A percentile compares a stretch with the other conserved stretches of the same genome.
Evolutionary conservation across 2,329 filamentous ascomycete species (phyloP).

Genomic region (Rhynchosporium agropyri): DNA sequence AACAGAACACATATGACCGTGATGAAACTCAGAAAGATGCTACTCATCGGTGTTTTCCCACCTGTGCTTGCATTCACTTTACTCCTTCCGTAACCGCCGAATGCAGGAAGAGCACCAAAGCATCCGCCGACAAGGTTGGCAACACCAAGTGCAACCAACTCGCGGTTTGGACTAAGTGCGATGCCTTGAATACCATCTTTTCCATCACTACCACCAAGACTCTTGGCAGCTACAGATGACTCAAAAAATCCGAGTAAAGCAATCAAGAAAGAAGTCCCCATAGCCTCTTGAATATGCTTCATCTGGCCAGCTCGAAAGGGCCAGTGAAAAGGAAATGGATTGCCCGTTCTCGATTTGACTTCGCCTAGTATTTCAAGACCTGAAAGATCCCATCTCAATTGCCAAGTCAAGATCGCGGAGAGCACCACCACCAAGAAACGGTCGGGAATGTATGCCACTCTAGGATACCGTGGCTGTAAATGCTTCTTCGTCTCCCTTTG

Average conservation of each 20-base stretch:
- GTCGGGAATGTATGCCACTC: constrained; percentile 87
- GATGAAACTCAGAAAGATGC: constrained; percentile 80
- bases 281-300: constrained; percentile 79
- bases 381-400: constrained; percentile 73
- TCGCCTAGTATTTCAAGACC: constrained; percentile 84
- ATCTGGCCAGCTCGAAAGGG: constrained; percentile 79
- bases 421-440: constrained; percentile 87
- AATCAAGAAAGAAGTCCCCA: constrained; percentile 91
- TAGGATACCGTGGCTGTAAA: constrained; percentile 76
- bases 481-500: constrained; percentile 76
- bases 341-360: constrained; percentile 73
- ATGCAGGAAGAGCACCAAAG: constrained; percentile 90
- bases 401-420: constrained; percentile 78
- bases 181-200: constrained; percentile 75
- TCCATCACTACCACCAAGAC: constrained; percentile 63
- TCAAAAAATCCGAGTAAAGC: constrained; percentile 98
- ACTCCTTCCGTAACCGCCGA: constrained; percentile 93
- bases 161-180: constrained; percentile 84
- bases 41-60: constrained; percentile 91
- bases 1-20: constrained; percentile 80
- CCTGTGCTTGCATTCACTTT: constrained; percentile 95
- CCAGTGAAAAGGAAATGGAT: constrained; percentile 79
- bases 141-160: constrained; percentile 86
- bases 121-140: constrained; percentile 90
- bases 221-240: constrained; percentile 93